Base-by-base conservation (phyloP, 1,284 basidiomycete genomes). In the Trichosporon ovoides region DNA sequence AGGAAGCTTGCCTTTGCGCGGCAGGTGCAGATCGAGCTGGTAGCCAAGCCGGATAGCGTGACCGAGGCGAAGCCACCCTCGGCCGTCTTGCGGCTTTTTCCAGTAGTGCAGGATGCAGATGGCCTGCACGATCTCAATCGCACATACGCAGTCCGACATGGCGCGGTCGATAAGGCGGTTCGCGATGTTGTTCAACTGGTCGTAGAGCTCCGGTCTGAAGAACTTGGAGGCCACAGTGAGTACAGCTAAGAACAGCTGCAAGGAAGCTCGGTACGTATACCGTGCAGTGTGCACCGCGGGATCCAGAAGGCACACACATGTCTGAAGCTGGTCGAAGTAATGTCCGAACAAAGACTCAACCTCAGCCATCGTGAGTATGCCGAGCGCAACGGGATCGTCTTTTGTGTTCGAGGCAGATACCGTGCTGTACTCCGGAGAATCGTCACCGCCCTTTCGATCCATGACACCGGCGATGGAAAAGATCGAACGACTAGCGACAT, bases 11-110 rank as follows among this genome's bases (percentile, higher is more conserved):
- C 62, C 35, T 40, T 55, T 56, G 3, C 53, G 55, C 1, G 57
- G 58, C 13, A 68, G 60, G 52, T 68, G 65, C 13, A 68, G 37
- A 10, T 65, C 63, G 7, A 70, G 61, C 59, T 70, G 67, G 49
- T 64, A 66, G 1, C 66, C 70, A 14, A 66, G 61, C 0, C 70
- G 58, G 9, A 72, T 66, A 9, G 70, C 70, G 24, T 66, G 65
- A 3, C 67, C 70, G n/a, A 67, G 53, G 3, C 66, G 62, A 7
- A 63, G 53, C 62, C 63, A 69, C 2, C 61, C 61, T 12, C 58
- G 53, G 20, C 40, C 36, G 22, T 63, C 62, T 3, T 52, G 60
- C 7, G 62, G 62, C 49, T 63, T 63, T 40, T 63, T 63, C 62
- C 62, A 63, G 55, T 63, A 65, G 37, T 65, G 63, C 28, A 65